Conservation (phyloP, 768 basidiomycete genomes). For the Suillus spraguei region DNA sequence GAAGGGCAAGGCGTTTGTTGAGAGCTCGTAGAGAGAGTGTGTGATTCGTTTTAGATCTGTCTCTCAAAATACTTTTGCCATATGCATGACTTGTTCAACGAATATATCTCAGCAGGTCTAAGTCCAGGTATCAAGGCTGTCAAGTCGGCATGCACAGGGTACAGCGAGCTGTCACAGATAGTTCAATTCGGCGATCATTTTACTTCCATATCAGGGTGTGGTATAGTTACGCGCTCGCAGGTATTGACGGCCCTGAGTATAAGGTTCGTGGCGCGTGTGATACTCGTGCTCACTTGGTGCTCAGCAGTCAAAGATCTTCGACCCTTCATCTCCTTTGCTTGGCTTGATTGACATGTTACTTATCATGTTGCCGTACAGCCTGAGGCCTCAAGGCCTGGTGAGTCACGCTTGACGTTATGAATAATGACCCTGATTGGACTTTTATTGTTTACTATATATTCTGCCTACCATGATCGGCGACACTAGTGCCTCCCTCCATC, state of each 20-base stretch:
- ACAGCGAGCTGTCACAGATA: neutral
- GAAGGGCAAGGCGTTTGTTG: conserved; percentile 85
- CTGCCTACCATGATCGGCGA: neutral
- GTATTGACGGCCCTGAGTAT: neutral
- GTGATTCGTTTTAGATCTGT: neutral
- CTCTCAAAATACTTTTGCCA: neutral
- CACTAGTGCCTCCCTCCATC: neutral
- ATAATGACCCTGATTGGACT: neutral
- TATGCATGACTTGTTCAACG: neutral
- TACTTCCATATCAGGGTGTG: neutral
- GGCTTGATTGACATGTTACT: neutral
- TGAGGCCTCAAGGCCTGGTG: neutral
- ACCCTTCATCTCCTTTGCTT: conserved; percentile 4
- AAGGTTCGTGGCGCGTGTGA: neutral
- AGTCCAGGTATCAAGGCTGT: neutral
- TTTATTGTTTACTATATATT: neutral
- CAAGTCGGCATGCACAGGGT: neutral
- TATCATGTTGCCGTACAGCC: neutral
- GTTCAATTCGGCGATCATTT: neutral
- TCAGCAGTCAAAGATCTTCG: neutral
- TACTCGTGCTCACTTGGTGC: neutral
- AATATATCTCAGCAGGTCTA: neutral
- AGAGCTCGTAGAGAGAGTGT: conserved; percentile 41
- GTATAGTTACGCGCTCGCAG: neutral
- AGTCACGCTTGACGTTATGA: neutral